These are phyloP conservation scores for Botryotinia convoluta DNA, from an alignment of 2,329 filamentous ascomycete species.

Conservation along the genomic window DNA sequence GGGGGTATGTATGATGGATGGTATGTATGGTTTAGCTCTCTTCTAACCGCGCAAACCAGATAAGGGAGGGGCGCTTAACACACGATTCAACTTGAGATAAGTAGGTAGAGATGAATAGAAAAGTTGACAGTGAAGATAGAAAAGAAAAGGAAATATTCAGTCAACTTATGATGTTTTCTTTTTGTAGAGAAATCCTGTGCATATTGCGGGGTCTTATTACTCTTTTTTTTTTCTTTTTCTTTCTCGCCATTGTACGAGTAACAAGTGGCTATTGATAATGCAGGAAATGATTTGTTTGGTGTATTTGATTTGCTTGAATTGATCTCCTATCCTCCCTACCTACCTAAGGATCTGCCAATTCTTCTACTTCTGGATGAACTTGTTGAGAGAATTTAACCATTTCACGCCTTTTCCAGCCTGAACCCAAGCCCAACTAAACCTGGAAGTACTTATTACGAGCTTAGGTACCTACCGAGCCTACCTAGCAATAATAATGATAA, in stretches of 20 bases:
- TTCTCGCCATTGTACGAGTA: background rate
- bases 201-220: background rate
- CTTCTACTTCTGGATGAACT: background rate
- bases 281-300: background rate
- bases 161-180: background rate
- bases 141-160: background rate
- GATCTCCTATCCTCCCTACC: background rate
- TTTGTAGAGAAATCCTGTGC: background rate
- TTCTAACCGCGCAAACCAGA: slow-evolving; percentile 13
- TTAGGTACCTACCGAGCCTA: background rate
- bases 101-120: background rate
- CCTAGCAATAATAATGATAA: background rate
- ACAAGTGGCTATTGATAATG: background rate
- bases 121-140: background rate
- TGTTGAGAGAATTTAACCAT: background rate
- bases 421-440: background rate
- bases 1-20: slow-evolving; percentile 19
- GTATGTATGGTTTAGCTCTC: slow-evolving; percentile 8
- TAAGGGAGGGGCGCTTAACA: background rate
- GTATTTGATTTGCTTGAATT: background rate
- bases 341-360: background rate
- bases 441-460: background rate
- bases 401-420: background rate
- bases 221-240: background rate
- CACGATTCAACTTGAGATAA: background rate